These are phyloP conservation scores for Yamadazyma buinensis DNA, from an alignment of 1,139 yeast genomes.

Conservation along the genomic window DNA sequence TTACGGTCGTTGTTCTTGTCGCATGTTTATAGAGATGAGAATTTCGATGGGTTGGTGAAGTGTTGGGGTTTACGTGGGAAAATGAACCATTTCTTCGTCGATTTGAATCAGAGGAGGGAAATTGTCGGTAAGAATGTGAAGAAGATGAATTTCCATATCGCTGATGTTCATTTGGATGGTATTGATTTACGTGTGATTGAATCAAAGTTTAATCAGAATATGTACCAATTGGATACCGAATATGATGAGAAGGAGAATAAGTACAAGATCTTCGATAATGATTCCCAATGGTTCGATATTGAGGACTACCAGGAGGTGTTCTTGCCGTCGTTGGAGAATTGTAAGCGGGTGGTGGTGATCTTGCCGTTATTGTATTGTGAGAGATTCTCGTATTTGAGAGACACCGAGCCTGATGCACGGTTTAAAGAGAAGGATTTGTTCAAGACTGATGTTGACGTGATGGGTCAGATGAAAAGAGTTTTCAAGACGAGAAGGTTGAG, in stretches of 20 bases:
- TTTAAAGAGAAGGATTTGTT: conserved; percentile 13
- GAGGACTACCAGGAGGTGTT: conserved; percentile 42
- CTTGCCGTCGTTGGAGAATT: conserved; percentile 22
- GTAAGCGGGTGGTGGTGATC: conserved; percentile 22
- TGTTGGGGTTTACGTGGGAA: conserved; percentile 42
- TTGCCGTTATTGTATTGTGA: conserved; percentile 36
- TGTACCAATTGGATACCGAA: conserved; percentile 15
- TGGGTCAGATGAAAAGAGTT: conserved; percentile 18
- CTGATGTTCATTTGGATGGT: conserved; percentile 37
- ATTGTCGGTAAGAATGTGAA: conserved; percentile 27
- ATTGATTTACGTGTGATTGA: conserved; percentile 39
- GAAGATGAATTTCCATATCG: conserved; percentile 45
- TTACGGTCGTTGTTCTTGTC: conserved; percentile 38
- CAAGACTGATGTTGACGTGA: conserved; percentile 8
- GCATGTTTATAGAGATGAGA: conserved; percentile 35
- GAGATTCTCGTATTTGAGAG: conserved; percentile 37
- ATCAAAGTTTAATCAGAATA: conserved; percentile 28
- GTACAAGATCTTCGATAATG: conserved; percentile 30
- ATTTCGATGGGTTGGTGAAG: conserved; percentile 20
- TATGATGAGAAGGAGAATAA: conserved; percentile 16
- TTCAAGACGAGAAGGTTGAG: conserved; percentile 28
- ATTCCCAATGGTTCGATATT: conserved; percentile 39
- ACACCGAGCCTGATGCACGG: conserved; percentile 23
- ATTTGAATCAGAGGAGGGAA: conserved; percentile 46
- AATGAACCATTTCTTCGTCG: conserved; percentile 38